These are phyloP conservation scores for Phyllosticta ampelicida DNA, from an alignment of 2,329 filamentous ascomycete genomes.

Conservation along the genomic window DNA sequence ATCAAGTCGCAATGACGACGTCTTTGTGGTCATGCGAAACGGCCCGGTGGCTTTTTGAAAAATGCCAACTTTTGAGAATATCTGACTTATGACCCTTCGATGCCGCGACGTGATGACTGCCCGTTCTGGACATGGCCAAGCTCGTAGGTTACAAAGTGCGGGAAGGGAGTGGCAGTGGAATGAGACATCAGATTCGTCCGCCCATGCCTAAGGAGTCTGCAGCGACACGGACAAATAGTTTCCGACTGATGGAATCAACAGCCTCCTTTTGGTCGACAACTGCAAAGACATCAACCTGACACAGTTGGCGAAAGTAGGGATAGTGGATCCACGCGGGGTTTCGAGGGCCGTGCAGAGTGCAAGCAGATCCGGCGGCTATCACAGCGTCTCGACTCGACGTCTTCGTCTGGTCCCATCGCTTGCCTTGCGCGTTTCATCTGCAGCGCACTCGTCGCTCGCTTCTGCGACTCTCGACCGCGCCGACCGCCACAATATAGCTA, in stretches of 20 bases:
- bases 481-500: background rate
- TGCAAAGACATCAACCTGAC: background rate
- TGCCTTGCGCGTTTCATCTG: background rate
- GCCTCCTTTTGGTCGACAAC: background rate
- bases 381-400: too few relatives aligned
- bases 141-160: background rate
- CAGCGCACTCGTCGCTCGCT: background rate
- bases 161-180: background rate
- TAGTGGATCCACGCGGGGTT: background rate
- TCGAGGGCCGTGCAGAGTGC: background rate
- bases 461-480: background rate
- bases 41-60: background rate
- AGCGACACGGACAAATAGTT: background rate
- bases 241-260: background rate
- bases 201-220: background rate
- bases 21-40: background rate
- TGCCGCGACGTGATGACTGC: background rate
- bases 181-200: background rate
- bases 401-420: background rate
- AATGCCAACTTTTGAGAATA: background rate
- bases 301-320: background rate
- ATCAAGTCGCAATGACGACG: constrained; percentile 31
- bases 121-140: background rate
- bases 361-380: background rate
- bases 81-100: background rate